Base-by-base conservation (phyloP, 1,284 basidiomycete genomes). In the Polyporus tsugae region DNA sequence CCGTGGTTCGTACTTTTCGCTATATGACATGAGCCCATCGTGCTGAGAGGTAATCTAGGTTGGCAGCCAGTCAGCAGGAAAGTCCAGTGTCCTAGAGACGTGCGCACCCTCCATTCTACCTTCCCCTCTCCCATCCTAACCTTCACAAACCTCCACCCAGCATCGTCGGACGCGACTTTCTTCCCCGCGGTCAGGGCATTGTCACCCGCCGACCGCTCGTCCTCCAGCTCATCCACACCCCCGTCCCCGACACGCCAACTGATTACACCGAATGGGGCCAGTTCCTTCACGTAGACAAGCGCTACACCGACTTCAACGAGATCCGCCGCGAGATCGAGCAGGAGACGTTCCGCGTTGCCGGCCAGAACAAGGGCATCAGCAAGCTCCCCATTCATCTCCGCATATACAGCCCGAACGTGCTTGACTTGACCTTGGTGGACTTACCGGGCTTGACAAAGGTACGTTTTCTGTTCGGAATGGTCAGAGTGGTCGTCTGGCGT, bases 291-390 rank as follows among this genome's bases (percentile, higher is more conserved):
- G 87, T 97, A 71, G 96, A 99, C 87, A 95, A 95, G 79, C 90
- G 94, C 62, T 99, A 97, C 82, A 97, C 95, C 59, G 97, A 99
- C 78, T 99, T 98, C 78, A 86, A 88, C 64, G 97, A 99, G 76
- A 94, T 99, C 74, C 88, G 96, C 46, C 93, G 93, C 73, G 98
- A 99, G 83, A 99, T 99, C 73, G 97, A 99, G 82, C 94, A 96
- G 79, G 98, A 99, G 85, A 99, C 98, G 2, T 97, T 94, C 80
- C 86, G 97, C 57, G 97, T 99, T 36, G 97, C 98, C 0, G 97
- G 97, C 0, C 97, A 99, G 85, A 99, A 99, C 83, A 99, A 99
- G 84, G 97, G 98, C 64, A 93, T 99, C 70, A 97, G 95, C 83
- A 97, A 97, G 80, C 82, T 98, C 65, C 97, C 97, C 6, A 99